Evolutionary conservation across 2,329 filamentous ascomycete genomes (phyloP), one percentile per base, ranked within the genome.

Genomic region (Pleomassaria siparia): DNA sequence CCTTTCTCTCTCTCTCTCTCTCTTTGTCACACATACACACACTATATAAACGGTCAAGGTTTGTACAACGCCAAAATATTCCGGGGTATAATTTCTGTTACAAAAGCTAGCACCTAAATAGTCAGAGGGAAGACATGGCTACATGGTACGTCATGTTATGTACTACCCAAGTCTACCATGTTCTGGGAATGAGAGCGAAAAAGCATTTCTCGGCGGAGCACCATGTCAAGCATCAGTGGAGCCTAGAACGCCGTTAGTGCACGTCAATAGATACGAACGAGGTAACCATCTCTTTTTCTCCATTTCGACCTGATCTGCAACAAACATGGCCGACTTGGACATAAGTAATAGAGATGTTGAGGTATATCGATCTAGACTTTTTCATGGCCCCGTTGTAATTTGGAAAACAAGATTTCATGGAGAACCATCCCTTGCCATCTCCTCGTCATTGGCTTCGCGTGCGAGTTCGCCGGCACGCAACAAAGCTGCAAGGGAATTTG

Each of bases 381-480:
- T 5, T n/a, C 13, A 30, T 30, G 29, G 29, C 8, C 4, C 4
- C 29, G 25, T 16, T 10, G 5, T 9, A 13, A 35, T 16, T 8
- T 16, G 4, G 7, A 35, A 18, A 35, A 9, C 32, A 35, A 18
- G 9, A 20, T 5, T 26, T 43, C 28, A 43, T 20, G 58, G 57
- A n/a, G 53, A 59, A 21, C 43, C 52, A 11, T 60, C 58, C 12
- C 49, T 58, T 12, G 59, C 56, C 48, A 59, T 57, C 24, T 53
- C 42, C 39, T 64, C 58, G 3, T 64, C 60, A 25, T 72, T 66
- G 35, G 56, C 66, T 24, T 62, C 64, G 47, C 67, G 59, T 4
- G 69, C 66, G 30, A 73, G 26, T 44, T 73, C 70, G 9, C 69
- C 63, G 35, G 70, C 71, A 53, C 66, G 59, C 26, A 72, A 51